These are phyloP conservation scores for Fraxinus paxiana DNA, from an alignment of 305 asterid genomes.

Conservation along the genomic window DNA sequence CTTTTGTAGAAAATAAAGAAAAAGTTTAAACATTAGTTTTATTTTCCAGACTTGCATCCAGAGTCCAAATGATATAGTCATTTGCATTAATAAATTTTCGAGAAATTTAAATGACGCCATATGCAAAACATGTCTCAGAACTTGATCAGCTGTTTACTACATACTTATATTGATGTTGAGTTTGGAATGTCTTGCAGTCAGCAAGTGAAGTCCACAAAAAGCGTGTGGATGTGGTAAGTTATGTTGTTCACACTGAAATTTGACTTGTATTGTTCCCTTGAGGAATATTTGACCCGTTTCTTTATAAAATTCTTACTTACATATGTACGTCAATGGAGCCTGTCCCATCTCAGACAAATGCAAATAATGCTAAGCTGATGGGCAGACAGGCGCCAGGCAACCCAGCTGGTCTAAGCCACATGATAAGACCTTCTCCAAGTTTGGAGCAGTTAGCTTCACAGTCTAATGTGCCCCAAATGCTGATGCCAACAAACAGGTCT, in stretches of 20 bases:
- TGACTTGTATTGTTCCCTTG: not conserved
- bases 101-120: not conserved
- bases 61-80: conserved; percentile 1
- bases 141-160: conserved; percentile 5
- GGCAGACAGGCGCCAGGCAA: conserved; percentile 47
- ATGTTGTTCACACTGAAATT: conserved; percentile 2
- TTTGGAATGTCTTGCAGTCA: conserved; percentile 53
- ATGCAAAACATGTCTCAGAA: not conserved
- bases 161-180: conserved; percentile 16
- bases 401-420: conserved; percentile 47
- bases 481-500: conserved; percentile 56
- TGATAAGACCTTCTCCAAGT: conserved; percentile 57
- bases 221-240: conserved; percentile 78
- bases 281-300: not conserved
- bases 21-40: not conserved
- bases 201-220: conserved; percentile 68
- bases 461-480: conserved; percentile 52
- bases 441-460: conserved; percentile 64
- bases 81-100: not conserved
- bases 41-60: not conserved
- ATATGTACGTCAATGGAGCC: conserved; percentile 57
- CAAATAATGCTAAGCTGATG: conserved; percentile 41
- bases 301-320: conserved; percentile 34
- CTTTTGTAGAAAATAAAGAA: not conserved
- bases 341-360: conserved; percentile 44